Conservation (phyloP, 2,329 filamentous ascomycete genomes). For the Dichotomopilus funicola region DNA sequence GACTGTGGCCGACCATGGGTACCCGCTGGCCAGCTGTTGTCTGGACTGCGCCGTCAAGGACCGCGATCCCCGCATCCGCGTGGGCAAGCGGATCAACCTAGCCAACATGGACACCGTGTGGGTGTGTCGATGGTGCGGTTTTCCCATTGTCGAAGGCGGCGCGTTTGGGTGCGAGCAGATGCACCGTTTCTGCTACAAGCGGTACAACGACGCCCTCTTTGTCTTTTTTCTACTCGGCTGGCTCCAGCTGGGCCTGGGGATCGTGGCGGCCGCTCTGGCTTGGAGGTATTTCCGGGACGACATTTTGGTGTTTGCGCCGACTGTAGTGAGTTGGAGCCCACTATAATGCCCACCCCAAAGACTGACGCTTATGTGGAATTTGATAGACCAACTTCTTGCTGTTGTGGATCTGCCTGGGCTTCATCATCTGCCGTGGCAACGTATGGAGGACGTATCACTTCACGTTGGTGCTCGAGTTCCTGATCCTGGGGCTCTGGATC, state of each 20-base stretch:
- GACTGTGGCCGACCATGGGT: conserved; percentile 26
- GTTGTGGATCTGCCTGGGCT: conserved; percentile 29
- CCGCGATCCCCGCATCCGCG: conserved; percentile 31
- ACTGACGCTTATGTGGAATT: background rate
- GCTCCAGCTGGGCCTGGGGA: conserved; percentile 32
- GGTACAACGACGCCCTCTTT: conserved; percentile 34
- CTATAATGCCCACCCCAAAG: too few species aligned
- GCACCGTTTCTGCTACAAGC: conserved; percentile 34
- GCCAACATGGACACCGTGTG: conserved; percentile 31
- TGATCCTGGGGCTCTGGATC: conserved; percentile 31
- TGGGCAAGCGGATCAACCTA: conserved; percentile 34
- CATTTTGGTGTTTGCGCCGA: conserved; percentile 29
- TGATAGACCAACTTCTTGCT: conserved; percentile 33
- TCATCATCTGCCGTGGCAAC: conserved; percentile 31
- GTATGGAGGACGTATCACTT: conserved; percentile 35
- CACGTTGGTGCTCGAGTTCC: conserved; percentile 32
- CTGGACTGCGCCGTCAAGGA: conserved; percentile 33
- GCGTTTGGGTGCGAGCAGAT: conserved; percentile 35
- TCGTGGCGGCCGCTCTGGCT: conserved; percentile 32
- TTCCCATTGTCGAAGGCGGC: conserved; percentile 29
- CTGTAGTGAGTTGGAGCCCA: conserved; percentile 28
- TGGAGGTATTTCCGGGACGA: conserved; percentile 33
- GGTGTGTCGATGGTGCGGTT: conserved; percentile 41
- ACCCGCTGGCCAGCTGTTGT: conserved; percentile 36
- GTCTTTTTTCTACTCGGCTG: conserved; percentile 35